Base-by-base conservation (phyloP, 208 protist species). In the Trichomonas vaginalis region DNA sequence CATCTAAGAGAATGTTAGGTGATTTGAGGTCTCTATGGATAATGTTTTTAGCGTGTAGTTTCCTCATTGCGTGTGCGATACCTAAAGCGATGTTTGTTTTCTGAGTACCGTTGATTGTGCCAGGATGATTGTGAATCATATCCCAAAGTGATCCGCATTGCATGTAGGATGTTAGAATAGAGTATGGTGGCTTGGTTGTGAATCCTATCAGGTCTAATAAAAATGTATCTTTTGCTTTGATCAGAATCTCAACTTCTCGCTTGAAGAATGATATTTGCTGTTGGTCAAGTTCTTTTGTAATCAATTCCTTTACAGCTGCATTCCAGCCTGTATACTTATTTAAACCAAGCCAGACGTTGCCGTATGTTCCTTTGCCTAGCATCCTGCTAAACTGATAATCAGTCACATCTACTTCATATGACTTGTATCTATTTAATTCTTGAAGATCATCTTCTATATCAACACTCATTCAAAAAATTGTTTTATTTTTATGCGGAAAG, bases 1-100 rank as follows among this genome's bases (percentile, higher is more conserved):
- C 27, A 51, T 92, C 86, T 17, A 92, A 39, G 0, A 92, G 15
- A 51, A 92, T 92, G 27, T 92, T 92, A 15, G 86, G 86, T 27
- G 86, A 92, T 92, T 92, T 92, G 32, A 92, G 15, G 17, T 92
- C 86, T 35, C 86, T 8, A 92, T 92, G 86, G 12, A 92, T 92
- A 32, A 92, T 92, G 10, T 45, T 45, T n/a, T 92, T 48, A 1
- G 40, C 15, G 46, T 92, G 86, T 0, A 92, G n/a, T n/a, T 92
- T 48, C 8, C 45, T 48, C 86, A 92, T 92, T 0, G 40, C 86
- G 46, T 92, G 86, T 10, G 86, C 86, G 37, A 92, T 51, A 32
- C 86, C 86, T 27, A 92, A n/a, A 17, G 86, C 86, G 46, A 92
- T 92, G 42, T 92, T 92, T 35, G 86, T 92, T 92, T 92, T 92